These are phyloP conservation scores for Lenzites betulinus DNA, from an alignment of 768 basidiomycete genomes.

Conservation along the genomic window DNA sequence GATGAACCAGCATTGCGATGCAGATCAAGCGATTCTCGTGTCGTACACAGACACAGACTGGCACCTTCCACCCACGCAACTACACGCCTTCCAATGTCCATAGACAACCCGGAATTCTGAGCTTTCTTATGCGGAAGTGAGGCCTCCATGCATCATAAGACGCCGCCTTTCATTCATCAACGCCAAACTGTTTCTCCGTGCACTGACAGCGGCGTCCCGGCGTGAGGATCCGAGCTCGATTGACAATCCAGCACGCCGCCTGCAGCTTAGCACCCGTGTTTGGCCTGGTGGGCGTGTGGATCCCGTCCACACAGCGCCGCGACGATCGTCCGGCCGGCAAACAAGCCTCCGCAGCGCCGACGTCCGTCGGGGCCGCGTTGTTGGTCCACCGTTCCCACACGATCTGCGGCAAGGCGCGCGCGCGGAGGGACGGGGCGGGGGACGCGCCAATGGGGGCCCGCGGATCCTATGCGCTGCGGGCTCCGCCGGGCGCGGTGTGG, in stretches of 20 bases:
- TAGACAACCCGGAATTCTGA: background rate
- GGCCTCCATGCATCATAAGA: background rate
- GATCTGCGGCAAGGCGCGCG: background rate
- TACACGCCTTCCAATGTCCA: no score
- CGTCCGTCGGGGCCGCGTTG: background rate
- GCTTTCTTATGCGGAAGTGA: background rate
- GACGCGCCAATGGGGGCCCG: constrained; percentile 10
- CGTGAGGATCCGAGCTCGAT: constrained; percentile 4
- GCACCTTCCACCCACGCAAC: no score
- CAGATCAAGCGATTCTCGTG: no score
- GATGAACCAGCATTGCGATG: no score
- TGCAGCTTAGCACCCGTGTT: background rate
- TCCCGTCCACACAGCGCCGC: background rate
- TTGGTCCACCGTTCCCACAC: constrained; percentile 9
- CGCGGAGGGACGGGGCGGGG: background rate
- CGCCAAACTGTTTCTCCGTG: no score
- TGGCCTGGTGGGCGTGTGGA: background rate
- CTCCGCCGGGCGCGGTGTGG: constrained; percentile 10
- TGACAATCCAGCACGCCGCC: background rate
- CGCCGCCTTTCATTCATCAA: no score
- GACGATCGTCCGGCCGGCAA: constrained; percentile 8
- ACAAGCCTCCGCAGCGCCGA: constrained; percentile 5
- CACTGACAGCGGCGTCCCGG: no score
- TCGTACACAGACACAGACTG: no score
- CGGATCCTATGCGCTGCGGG: background rate